These are phyloP conservation scores for Suillus decipiens DNA, from an alignment of 768 basidiomycete species.

Conservation along the genomic window DNA sequence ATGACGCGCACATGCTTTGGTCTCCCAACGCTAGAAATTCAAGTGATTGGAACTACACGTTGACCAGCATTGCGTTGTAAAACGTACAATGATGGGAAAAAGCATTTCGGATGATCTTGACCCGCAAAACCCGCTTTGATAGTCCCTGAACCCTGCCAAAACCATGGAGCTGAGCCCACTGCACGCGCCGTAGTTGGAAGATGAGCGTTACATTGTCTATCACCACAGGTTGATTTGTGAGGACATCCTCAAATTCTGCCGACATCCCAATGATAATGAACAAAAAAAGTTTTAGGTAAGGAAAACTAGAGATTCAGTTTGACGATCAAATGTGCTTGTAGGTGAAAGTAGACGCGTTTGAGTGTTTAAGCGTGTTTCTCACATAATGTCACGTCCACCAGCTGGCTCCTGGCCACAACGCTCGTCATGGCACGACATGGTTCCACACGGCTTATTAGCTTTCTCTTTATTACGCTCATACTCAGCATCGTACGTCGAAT, in stretches of 20 bases:
- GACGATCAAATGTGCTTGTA: constrained; percentile 4
- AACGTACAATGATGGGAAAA: constrained; percentile 97
- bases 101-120: constrained; percentile 98
- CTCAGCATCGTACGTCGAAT: constrained; percentile 29
- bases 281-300: constrained; percentile 7
- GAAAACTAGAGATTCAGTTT: neutral
- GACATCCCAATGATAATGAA: constrained; percentile 52
- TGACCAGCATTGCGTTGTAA: constrained; percentile 32
- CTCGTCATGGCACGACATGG: neutral
- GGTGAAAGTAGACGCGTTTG: constrained; percentile 6
- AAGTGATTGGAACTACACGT: constrained; percentile 25
- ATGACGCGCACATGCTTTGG: constrained; percentile 98
- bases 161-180: constrained; percentile 24
- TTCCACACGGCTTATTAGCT: constrained; percentile 10
- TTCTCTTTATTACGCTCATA: constrained; percentile 15
- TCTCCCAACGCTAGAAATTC: constrained; percentile 73
- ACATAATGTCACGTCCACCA: neutral
- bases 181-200: constrained; percentile 19
- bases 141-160: constrained; percentile 88
- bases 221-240: constrained; percentile 98
- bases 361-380: constrained; percentile 9
- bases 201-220: constrained; percentile 85
- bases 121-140: constrained; percentile 99
- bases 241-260: constrained; percentile 87
- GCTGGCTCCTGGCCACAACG: neutral